phyloP scores from a whole-genome alignment of 306 rosid species.

The Psophocarpus tetragonolobus region DNA sequence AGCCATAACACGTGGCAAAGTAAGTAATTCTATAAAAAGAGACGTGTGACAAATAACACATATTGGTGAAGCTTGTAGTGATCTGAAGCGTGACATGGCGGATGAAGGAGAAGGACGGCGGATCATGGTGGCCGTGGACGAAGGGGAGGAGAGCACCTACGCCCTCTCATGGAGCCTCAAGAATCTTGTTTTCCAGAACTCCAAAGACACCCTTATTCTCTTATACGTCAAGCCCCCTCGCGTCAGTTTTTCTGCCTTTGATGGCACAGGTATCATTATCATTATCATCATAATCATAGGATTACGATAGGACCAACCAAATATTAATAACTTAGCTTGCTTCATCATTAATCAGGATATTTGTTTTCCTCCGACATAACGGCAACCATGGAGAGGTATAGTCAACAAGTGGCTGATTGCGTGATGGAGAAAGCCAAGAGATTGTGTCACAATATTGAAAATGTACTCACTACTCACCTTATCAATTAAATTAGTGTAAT shows the following conservation, averaged over 20 bases:
- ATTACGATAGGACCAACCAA: too few species aligned
- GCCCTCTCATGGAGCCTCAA: constrained; percentile 84
- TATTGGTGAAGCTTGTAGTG: background rate
- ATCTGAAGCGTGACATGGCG: constrained; percentile 18
- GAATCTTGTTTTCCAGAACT: constrained; percentile 53
- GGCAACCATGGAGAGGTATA: constrained; percentile 57
- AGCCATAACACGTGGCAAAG: background rate
- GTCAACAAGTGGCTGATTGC: constrained; percentile 53
- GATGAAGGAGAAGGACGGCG: constrained; percentile 46
- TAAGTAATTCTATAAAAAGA: background rate
- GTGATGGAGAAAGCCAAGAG: constrained; percentile 68
- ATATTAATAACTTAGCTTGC: background rate
- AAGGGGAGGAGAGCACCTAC: constrained; percentile 81
- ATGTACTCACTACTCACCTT: constrained; percentile 39
- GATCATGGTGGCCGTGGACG: constrained; percentile 87
- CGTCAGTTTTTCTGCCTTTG: constrained; percentile 49
- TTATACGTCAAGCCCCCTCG: constrained; percentile 70
- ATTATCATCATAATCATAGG: background rate
- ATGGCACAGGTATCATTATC: constrained; percentile 75
- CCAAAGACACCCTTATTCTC: constrained; percentile 65
- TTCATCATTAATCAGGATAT: constrained; percentile 45
- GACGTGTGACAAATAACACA: background rate
- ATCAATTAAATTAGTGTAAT: background rate
- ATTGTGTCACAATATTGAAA: constrained; percentile 48
- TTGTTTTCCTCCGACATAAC: constrained; percentile 62